phyloP scores from a whole-genome alignment of 306 rosid species.

The Acacia confusa region DNA sequence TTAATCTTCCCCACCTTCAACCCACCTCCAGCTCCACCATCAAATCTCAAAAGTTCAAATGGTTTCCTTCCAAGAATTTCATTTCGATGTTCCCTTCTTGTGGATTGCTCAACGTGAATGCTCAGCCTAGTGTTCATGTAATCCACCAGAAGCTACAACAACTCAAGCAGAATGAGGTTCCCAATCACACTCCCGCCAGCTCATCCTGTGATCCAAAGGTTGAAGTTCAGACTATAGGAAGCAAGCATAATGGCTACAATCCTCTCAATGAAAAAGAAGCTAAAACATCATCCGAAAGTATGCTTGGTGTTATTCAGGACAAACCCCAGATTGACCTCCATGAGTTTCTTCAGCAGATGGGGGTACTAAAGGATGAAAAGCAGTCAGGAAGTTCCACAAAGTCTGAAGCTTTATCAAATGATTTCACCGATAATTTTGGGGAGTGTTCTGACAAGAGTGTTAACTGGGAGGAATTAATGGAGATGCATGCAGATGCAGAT shows the following conservation, averaged over 20 bases:
- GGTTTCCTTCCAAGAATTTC: slow-evolving; percentile 90
- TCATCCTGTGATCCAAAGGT: slow-evolving; percentile 52
- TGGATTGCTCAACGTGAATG: slow-evolving; percentile 78
- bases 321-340: slow-evolving; percentile 96
- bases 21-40: slow-evolving; percentile 37
- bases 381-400: slow-evolving; percentile 40
- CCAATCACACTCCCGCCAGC: slow-evolving; percentile 39
- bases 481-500: slow-evolving; percentile 60
- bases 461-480: slow-evolving; percentile 80
- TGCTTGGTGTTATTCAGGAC: slow-evolving; percentile 51
- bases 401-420: slow-evolving; percentile 47
- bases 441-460: slow-evolving; percentile 54
- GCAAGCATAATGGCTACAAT: slow-evolving; percentile 31
- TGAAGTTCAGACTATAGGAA: slow-evolving; percentile 23
- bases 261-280: slow-evolving; percentile 34
- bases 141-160: slow-evolving; percentile 90
- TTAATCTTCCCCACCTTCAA: slow-evolving; percentile 87
- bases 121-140: slow-evolving; percentile 94
- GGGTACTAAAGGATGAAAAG: slow-evolving; percentile 60
- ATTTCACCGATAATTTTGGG: slow-evolving; percentile 48
- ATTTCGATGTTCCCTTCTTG: slow-evolving; percentile 84
- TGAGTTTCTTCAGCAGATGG: slow-evolving; percentile 95
- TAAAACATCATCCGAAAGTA: slow-evolving; percentile 35
- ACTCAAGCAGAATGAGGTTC: slow-evolving; percentile 59
- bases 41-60: slow-evolving; percentile 68